phyloP scores from a whole-genome alignment of 345 rosid genomes.

The Diplotaxis tenuifolia region DNA sequence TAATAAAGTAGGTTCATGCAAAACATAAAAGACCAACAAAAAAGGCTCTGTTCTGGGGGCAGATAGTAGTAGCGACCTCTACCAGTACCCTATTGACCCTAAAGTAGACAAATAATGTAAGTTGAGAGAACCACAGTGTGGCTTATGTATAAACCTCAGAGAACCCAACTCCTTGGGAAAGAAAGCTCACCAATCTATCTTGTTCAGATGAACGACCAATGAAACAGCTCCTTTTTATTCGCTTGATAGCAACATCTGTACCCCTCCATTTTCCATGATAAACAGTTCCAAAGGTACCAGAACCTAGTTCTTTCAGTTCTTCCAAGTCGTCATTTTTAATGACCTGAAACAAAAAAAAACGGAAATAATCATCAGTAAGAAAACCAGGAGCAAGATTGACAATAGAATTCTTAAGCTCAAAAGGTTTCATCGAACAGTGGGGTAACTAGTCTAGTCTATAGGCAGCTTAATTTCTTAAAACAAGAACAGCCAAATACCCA shows the following conservation, averaged over 20 bases:
- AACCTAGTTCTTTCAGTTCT: slow-evolving; percentile 93
- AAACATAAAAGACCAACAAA: slow-evolving; percentile 2
- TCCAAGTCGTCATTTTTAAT: slow-evolving; percentile 94
- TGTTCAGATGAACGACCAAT: slow-evolving; percentile 94
- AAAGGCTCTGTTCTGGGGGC: slow-evolving; percentile 7
- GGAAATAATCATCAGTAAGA: slow-evolving; percentile 4
- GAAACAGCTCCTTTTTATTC: slow-evolving; percentile 91
- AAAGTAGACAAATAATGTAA: slow-evolving; percentile 16
- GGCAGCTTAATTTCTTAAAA: not conserved
- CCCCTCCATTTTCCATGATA: slow-evolving; percentile 99
- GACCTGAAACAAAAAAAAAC: slow-evolving; percentile 48
- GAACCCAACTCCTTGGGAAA: not conserved
- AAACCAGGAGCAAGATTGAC: slow-evolving; percentile 18
- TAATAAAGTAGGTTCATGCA: not conserved
- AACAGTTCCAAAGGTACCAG: slow-evolving; percentile 98
- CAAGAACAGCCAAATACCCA: not conserved
- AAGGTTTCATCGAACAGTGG: slow-evolving; percentile 6
- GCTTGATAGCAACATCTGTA: slow-evolving; percentile 97
- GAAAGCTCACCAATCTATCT: slow-evolving; percentile 75
- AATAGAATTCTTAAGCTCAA: slow-evolving; percentile 12
- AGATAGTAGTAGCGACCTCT: slow-evolving; percentile 10
- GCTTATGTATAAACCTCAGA: not conserved
- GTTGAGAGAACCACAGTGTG: not conserved
- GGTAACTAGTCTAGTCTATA: slow-evolving; percentile 14
- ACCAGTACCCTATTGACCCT: slow-evolving; percentile 11